A percentile compares a stretch with the other conserved stretches of the same genome.
Conservation (phyloP, 345 rosid species). For the Brassica carinata region DNA sequence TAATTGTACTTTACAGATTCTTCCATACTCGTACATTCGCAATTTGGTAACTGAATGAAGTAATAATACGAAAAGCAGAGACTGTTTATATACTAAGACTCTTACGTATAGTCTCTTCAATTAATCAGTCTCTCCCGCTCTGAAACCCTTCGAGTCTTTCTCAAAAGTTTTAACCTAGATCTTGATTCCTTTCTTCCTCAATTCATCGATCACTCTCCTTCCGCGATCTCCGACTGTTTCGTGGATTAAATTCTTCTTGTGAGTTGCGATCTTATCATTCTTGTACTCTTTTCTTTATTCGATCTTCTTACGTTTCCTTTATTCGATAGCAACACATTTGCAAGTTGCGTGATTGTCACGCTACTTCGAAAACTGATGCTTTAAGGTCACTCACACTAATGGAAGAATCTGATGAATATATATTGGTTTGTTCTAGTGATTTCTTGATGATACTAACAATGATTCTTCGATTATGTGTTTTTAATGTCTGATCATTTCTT, state of each 20-base stretch:
- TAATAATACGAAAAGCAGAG: neutral
- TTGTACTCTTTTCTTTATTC: neutral
- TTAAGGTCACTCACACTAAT: neutral
- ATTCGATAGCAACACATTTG: neutral
- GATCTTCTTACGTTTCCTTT: neutral
- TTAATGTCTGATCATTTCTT: neutral
- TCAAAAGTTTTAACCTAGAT: neutral
- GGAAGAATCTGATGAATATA: neutral
- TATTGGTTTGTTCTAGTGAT: neutral
- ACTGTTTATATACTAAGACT: neutral
- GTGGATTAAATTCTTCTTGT: neutral
- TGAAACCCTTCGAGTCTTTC: neutral
- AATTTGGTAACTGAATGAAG: neutral
- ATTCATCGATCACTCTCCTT: neutral
- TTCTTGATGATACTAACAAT: neutral
- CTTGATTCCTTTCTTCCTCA: neutral
- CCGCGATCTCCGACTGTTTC: neutral
- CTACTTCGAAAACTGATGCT: neutral
- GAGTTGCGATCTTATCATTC: neutral
- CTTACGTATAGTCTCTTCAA: neutral
- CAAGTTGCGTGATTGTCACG: neutral
- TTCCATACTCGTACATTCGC: neutral
- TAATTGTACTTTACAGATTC: neutral
- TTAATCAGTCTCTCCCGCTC: neutral
- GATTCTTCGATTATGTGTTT: neutral